Percentiles rank a stretch among this genome's conserved stretches.
Conservation (phyloP, 768 basidiomycete genomes). For the Nidularia pulvinata region DNA sequence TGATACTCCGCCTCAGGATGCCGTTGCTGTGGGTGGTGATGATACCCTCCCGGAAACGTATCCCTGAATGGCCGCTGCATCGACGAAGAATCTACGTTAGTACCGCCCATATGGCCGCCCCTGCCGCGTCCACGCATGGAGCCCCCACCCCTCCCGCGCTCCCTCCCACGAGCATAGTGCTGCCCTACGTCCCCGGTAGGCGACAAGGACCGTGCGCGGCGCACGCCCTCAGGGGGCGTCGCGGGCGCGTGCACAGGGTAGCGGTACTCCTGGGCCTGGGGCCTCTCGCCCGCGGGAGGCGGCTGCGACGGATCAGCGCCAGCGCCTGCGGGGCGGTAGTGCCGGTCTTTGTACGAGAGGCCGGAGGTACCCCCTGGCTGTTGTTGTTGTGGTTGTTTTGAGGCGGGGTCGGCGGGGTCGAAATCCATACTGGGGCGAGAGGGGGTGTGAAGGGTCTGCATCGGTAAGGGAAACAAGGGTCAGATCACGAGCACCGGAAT, state of each 20-base stretch:
- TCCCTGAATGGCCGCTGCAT: no score
- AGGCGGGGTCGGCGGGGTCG: constrained; percentile 1
- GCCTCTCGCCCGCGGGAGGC: background rate
- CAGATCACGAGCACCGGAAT: background rate
- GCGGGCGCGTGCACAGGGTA: constrained; percentile 10
- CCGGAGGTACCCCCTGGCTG: constrained; percentile 6
- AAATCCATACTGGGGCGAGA: constrained; percentile 7
- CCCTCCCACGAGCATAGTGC: background rate
- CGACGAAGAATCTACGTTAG: no score
- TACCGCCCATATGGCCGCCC: background rate
- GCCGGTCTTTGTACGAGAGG: constrained; percentile 60
- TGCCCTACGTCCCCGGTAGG: constrained; percentile 7
- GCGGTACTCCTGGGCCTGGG: constrained; percentile 4
- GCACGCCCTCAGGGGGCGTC: constrained; percentile 22
- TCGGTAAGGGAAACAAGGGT: background rate
- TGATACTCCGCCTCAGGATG: no score
- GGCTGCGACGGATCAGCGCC: constrained; percentile 2
- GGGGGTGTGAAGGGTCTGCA: constrained; percentile 8
- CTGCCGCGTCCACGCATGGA: background rate
- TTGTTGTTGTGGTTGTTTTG: background rate
- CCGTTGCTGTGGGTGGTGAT: no score
- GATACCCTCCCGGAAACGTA: no score
- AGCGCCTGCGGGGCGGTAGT: constrained; percentile 54
- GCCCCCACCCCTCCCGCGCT: background rate
- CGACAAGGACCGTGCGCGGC: constrained; percentile 22